phyloP scores from a whole-genome alignment of 1,139 yeast species.

The Yamadazyma buinensis region DNA sequence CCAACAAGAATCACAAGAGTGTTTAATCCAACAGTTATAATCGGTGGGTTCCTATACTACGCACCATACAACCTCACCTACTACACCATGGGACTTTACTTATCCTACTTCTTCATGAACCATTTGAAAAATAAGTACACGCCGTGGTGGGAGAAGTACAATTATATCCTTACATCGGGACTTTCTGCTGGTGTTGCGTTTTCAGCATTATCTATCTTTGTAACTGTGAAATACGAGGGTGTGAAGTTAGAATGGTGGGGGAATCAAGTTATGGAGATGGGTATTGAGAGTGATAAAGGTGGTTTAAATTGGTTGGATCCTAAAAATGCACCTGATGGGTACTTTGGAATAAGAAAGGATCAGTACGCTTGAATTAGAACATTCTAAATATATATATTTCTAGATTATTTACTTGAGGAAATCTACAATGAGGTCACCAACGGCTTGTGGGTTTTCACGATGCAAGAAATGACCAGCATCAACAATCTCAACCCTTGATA shows the following conservation, averaged over 20 bases:
- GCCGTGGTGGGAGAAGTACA: constrained; percentile 64
- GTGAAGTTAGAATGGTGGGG: constrained; percentile 60
- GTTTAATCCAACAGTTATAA: constrained; percentile 40
- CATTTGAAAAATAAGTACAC: constrained; percentile 45
- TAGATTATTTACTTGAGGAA: too few relatives aligned
- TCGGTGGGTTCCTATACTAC: constrained; percentile 38
- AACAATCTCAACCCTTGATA: constrained; percentile 28
- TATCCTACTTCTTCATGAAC: constrained; percentile 50
- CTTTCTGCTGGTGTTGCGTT: constrained; percentile 60
- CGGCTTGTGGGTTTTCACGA: constrained; percentile 34
- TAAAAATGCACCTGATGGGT: constrained; percentile 38
- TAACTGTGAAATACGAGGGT: constrained; percentile 47
- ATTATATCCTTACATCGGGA: constrained; percentile 57
- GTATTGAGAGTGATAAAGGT: constrained; percentile 38
- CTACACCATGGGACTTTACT: constrained; percentile 47
- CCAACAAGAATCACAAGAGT: constrained; percentile 25
- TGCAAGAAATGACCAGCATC: constrained; percentile 42
- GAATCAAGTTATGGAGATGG: constrained; percentile 39
- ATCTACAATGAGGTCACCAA: constrained; percentile 23
- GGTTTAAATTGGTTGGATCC: constrained; percentile 31
- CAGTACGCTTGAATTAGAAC: constrained; percentile 27
- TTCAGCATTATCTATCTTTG: constrained; percentile 52
- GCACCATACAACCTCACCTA: constrained; percentile 59
- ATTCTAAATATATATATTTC: too few relatives aligned
- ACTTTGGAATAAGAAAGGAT: constrained; percentile 40